phyloP scores from a whole-genome alignment of 371 early-diverging fungal genomes.

The Zychaea mexicana region DNA sequence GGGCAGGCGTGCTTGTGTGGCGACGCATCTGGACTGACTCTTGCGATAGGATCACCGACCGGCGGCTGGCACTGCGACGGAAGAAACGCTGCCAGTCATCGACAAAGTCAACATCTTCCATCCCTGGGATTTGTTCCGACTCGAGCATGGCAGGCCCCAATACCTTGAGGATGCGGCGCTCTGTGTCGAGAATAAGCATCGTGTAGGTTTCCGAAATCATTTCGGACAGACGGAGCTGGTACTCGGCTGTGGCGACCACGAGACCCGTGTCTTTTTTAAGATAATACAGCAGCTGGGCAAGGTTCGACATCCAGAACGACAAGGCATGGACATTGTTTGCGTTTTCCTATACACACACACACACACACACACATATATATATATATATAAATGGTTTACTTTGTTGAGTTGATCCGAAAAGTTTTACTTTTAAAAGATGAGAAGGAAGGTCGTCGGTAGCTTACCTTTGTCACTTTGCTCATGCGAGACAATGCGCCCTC shows the following conservation, averaged over 20 bases:
- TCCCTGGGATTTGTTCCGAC: constrained; percentile 66
- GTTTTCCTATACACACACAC: constrained; percentile 30
- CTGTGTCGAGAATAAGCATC: constrained; percentile 58
- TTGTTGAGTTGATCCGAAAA: too few species aligned
- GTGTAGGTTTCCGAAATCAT: constrained; percentile 70
- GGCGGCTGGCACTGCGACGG: constrained; percentile 23
- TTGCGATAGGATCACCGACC: not conserved
- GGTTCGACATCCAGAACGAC: constrained; percentile 80
- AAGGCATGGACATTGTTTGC: constrained; percentile 28
- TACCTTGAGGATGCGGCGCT: constrained; percentile 56
- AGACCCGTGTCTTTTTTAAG: constrained; percentile 78
- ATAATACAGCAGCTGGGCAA: constrained; percentile 72
- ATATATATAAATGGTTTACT: too few species aligned
- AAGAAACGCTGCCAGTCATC: constrained; percentile 55
- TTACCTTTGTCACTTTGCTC: constrained; percentile 60
- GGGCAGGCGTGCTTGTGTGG: constrained; percentile 10
- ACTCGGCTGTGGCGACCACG: constrained; percentile 53
- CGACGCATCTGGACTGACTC: constrained; percentile 14
- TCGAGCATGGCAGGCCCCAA: constrained; percentile 70
- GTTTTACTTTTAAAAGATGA: too few species aligned
- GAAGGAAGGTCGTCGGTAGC: too few species aligned
- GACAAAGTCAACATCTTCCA: constrained; percentile 65
- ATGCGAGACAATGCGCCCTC: constrained; percentile 65
- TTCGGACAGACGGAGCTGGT: constrained; percentile 67
- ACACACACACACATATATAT: too few species aligned